These are phyloP conservation scores for Diddensiella santjacobensis DNA, from an alignment of 805 yeast species.

Conservation along the genomic window DNA sequence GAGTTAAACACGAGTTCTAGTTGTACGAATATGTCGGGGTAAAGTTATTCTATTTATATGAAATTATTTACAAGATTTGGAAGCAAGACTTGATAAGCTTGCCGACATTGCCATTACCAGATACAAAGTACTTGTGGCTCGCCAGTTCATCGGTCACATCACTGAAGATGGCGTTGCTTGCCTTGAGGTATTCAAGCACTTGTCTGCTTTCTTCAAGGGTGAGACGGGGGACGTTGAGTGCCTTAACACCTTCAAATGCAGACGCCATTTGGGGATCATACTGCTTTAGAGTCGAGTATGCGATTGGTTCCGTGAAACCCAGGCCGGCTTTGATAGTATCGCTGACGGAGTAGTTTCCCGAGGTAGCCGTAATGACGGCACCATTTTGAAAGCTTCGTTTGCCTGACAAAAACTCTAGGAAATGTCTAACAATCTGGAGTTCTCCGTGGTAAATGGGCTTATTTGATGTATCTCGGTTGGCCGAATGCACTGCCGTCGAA, in stretches of 20 bases:
- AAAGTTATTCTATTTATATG: neutral
- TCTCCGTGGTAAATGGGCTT: conserved; percentile 54
- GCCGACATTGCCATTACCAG: conserved; percentile 67
- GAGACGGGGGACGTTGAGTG: conserved; percentile 43
- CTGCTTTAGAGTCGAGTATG: conserved; percentile 47
- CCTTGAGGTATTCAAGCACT: conserved; percentile 40
- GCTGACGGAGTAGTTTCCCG: conserved; percentile 47
- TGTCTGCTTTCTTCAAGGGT: conserved; percentile 43
- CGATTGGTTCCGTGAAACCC: conserved; percentile 47
- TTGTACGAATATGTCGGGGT: neutral
- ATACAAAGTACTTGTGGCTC: conserved; percentile 48
- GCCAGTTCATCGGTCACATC: conserved; percentile 38
- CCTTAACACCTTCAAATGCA: conserved; percentile 40
- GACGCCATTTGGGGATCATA: conserved; percentile 57
- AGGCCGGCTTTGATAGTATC: conserved; percentile 60
- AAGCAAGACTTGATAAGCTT: conserved; percentile 44
- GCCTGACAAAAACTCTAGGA: conserved; percentile 56
- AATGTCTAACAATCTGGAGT: conserved; percentile 58
- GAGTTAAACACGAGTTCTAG: neutral
- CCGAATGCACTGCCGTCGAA: conserved; percentile 50
- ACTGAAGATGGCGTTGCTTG: conserved; percentile 40
- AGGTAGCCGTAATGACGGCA: conserved; percentile 60
- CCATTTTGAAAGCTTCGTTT: conserved; percentile 52
- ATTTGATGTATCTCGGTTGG: conserved; percentile 56
- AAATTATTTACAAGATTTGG: conserved; percentile 17